Base-by-base conservation (phyloP, 306 rosid genomes). In the Citrullus amarus region DNA sequence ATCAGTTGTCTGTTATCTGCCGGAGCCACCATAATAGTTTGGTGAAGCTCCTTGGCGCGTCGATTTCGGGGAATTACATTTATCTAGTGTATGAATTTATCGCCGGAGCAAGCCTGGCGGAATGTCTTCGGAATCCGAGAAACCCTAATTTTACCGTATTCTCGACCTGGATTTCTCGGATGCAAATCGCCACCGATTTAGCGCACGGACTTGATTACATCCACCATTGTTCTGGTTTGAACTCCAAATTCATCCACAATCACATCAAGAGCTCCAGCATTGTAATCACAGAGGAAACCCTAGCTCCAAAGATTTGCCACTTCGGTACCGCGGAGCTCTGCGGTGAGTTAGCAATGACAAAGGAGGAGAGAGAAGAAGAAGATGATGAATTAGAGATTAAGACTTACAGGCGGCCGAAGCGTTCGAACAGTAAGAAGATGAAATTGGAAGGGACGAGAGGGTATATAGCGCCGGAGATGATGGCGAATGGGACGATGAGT, bases 171-270 rank as follows among this genome's bases (percentile, higher is more conserved):
- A 84, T 87, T n/a, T 87, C 89, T 5, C 80, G 97, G 72, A 89
- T 95, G 90, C 91, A 82, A 61, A 75, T 92, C 81, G 98, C 98
- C 9, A 80, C 97, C 78, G 97, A 91, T 84, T 82, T 95, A 25
- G 96, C 97, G 1, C 97, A 95, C 82, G 97, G 97, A 32, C 93
- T 95, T 44, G 98, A 95, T 79, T 95, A 92, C 84, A 63, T 92
- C 61, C 98, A 95, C 86, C 92, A 88, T 77, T 88, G 85, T 83
- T 86, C 96, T 0, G 96, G 97, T 4, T 71, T 86, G 1, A 77
- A 78, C 75, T 86, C 88, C 8, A 78, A 79, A 63, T 90, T 87
- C 85, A 86, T 89, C 14, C 98, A 95, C 73, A 95, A 95, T 70
- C 98, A 87, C 80, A 89, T 95, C 80, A 95, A 87, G 70, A 87